Evolutionary conservation across 2,329 filamentous ascomycete genomes (phyloP), one percentile per base, ranked within the genome.

Genomic region (Microcyclospora pomicola): DNA sequence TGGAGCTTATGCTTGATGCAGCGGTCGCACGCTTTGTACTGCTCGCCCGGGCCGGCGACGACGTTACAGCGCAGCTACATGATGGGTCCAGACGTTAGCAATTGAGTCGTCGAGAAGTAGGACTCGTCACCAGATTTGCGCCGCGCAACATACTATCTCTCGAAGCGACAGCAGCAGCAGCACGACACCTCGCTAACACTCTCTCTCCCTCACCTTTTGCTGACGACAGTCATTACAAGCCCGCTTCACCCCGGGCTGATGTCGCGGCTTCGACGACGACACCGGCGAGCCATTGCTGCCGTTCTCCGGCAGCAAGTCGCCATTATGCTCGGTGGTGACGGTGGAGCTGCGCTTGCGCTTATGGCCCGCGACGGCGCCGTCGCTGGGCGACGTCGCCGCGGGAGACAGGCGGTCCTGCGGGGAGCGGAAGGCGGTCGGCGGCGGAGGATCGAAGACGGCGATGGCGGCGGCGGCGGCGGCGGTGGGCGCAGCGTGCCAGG

Each of bases 151-250:
- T 30, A 13, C 29, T 9, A 24, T 33, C 9, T 9, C 37, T 36
- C 19, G 33, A 38, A 12, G 13, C n/a, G 10, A 38, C 14, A 13
- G 15, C 28, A 11, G 34, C 11, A 15, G 24, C 13, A 12, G 13
- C 29, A 31, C 32, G 13, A 27, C 9, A 11, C 31, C n/a, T 31
- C 27, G 36, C 28, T 27, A 33, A 15, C 15, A 32, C 14, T 39
- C 35, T 36, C 19, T 5, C 16, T 31, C 34, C 39, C 54, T 34
- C 71, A 84, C 82, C 69, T 88, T 88, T 61, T 88, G 82, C 62
- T 88, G 82, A 44, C 82, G 72, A 56, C 82, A 88, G 60, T 88
- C 82, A 55, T 87, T 87, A 61, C 82, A 88, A 5, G 82, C 82
- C 51, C 83, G 71, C 65, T 88, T 75, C 67, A 75, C 72, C 41